A percentile compares a stretch with the other conserved stretches of the same genome.
Evolutionary conservation across 208 protist genomes (phyloP).

Genomic region (Dictyostelium gargantuum): DNA sequence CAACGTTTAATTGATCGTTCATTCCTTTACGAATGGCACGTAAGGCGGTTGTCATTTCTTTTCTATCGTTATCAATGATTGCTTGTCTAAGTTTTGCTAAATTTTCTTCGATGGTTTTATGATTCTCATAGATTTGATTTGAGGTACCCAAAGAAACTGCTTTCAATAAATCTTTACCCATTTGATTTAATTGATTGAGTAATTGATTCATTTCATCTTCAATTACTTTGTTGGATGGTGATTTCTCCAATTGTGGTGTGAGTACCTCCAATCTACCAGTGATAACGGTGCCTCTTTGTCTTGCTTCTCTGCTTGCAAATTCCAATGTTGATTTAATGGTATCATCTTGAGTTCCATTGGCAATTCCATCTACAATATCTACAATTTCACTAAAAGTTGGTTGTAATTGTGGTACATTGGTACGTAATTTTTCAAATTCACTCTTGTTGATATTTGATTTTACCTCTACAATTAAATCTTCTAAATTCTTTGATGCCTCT

Average conservation of each 20-base stretch:
- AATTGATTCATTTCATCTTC: not conserved
- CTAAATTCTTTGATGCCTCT: not conserved
- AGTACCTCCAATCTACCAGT: not conserved
- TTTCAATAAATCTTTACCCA: not conserved
- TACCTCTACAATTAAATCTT: not conserved
- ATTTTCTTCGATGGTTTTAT: not conserved
- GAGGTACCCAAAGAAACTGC: not conserved
- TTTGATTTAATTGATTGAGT: not conserved
- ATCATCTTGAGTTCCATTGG: not conserved
- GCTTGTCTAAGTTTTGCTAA: conserved; percentile 1
- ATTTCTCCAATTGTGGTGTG: not conserved
- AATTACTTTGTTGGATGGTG: not conserved
- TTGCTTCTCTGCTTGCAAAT: not conserved
- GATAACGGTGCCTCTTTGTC: not conserved
- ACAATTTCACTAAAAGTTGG: not conserved
- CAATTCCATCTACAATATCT: not conserved
- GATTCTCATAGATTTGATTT: not conserved
- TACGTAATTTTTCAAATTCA: not conserved
- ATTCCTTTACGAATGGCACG: not conserved
- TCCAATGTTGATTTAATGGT: not conserved
- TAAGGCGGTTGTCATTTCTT: not conserved
- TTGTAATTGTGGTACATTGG: not conserved
- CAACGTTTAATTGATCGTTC: conserved; percentile 25
- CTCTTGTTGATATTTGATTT: not conserved
- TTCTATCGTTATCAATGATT: not conserved